Evolutionary conservation across 2,329 filamentous ascomycete species (phyloP), one percentile per base, ranked within the genome.

Genomic region (Aspergillus novoparasiticus): DNA sequence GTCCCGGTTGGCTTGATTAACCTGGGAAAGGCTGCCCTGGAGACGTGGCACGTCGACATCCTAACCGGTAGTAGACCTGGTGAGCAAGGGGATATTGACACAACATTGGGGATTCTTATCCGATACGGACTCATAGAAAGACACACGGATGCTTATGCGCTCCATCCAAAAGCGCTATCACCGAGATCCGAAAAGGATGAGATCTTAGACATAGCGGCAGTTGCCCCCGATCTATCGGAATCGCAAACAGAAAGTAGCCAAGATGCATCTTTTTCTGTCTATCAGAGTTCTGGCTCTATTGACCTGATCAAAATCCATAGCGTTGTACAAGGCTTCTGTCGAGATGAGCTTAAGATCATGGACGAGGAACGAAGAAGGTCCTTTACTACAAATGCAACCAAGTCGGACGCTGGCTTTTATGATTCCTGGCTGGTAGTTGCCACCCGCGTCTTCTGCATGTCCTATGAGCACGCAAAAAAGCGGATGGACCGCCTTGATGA

Each of bases 1-100:
- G 81, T 90, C 6, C 89, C 89, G 0, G 86, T 91, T 26, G 88
- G 88, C 60, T 85, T 92, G 81, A 77, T 91, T 14, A 79, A 79
- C 34, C 78, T 90, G 19, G 88, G 88, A 74, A 71, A 69, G 45
- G 70, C 69, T 19, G 73, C 72, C 8, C 71, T 81, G 60, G 67
- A 74, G 4, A 64, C 65, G 3, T 72, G 70, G 61, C 73, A 76
- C 34, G 67, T 78, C n/a, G 69, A 77, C 23, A 78, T 81, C n/a
- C 62, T 78, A 54, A 76, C 77, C 10, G 76, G 73, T 60, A 74
- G 73, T 55, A 68, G 73, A 51, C 66, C 71, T 12, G 75, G 73
- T 23, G 76, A 78, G 46, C 70, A 67, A 1, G 71, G 72, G 2
- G 79, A 83, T 58, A 72, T 83, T 23, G 81, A 83, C 66, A 81